These are phyloP conservation scores for Silene noctiflora DNA, from an alignment of 179 eudicot species.

Conservation along the genomic window DNA sequence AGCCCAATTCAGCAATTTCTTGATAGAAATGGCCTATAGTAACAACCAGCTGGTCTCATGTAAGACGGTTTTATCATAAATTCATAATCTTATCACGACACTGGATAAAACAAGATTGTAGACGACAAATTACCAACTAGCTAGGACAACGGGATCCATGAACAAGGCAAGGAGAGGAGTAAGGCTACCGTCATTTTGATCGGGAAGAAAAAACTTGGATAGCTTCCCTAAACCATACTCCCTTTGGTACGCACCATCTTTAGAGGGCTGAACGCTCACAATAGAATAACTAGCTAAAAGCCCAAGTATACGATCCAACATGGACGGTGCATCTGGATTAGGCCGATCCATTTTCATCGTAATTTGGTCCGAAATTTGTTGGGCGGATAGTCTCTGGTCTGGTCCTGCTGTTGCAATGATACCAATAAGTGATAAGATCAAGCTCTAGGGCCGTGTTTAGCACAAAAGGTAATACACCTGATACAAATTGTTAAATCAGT, in stretches of 20 bases:
- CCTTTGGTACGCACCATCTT: neutral
- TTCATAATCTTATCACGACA: no score
- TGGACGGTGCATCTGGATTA: constrained; percentile 16
- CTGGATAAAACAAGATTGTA: neutral
- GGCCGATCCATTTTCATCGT: neutral
- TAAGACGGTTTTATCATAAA: neutral
- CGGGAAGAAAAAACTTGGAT: constrained; percentile 27
- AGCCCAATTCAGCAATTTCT: no score
- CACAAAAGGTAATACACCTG: constrained; percentile 18
- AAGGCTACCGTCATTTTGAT: constrained; percentile 26
- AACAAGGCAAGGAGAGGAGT: constrained; percentile 21
- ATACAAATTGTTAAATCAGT: neutral
- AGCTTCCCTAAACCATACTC: constrained; percentile 17
- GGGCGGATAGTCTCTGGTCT: neutral
- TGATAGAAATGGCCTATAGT: no score
- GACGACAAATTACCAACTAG: constrained; percentile 19
- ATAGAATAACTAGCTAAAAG: constrained; percentile 21
- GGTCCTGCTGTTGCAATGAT: constrained; percentile 18
- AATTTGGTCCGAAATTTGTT: constrained; percentile 12
- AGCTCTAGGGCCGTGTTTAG: constrained; percentile 22
- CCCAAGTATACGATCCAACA: constrained; percentile 23
- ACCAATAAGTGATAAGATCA: constrained; percentile 10
- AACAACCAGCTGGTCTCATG: neutral
- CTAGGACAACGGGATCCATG: constrained; percentile 17
- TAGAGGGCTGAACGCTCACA: neutral